Evolutionary conservation across 495 filamentous ascomycete genomes (phyloP).

Genomic region (Halenospora varia): DNA sequence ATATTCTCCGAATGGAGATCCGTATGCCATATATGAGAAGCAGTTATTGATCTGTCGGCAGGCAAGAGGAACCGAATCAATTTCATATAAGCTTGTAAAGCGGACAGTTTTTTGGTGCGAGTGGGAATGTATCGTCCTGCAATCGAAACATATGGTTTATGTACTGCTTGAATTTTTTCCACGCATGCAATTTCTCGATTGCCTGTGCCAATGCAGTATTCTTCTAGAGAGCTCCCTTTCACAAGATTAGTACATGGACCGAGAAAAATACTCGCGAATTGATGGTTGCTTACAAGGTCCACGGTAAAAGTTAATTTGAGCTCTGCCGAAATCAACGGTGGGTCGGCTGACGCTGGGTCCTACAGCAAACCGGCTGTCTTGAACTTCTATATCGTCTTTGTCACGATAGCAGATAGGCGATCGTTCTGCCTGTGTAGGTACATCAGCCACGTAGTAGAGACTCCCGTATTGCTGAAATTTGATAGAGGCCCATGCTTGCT

Average conservation of each 20-base stretch:
- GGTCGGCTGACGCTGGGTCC: not conserved
- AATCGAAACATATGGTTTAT: not conserved
- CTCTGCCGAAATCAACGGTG: not conserved
- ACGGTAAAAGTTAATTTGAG: not conserved
- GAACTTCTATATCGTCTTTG: not conserved
- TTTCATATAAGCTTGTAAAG: not conserved
- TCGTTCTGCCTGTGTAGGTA: conserved; percentile 21
- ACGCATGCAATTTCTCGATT: not conserved
- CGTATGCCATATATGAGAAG: not conserved
- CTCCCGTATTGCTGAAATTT: conserved; percentile 27
- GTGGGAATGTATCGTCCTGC: not conserved
- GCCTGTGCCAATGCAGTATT: not conserved
- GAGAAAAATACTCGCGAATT: too few relatives aligned
- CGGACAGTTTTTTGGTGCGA: not conserved
- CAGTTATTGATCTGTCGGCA: not conserved
- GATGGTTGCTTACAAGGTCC: not conserved
- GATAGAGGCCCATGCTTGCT: conserved; percentile 25
- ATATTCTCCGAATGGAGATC: not conserved
- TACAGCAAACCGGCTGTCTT: not conserved
- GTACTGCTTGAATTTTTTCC: not conserved
- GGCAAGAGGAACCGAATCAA: not conserved
- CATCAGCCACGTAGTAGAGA: conserved; percentile 26
- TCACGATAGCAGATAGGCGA: not conserved
- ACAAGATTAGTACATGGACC: not conserved
- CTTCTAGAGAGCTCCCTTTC: not conserved